Percentiles rank a stretch among this genome's conserved stretches.
Conservation (phyloP, 805 yeast genomes). For the Lipomyces kockii region DNA sequence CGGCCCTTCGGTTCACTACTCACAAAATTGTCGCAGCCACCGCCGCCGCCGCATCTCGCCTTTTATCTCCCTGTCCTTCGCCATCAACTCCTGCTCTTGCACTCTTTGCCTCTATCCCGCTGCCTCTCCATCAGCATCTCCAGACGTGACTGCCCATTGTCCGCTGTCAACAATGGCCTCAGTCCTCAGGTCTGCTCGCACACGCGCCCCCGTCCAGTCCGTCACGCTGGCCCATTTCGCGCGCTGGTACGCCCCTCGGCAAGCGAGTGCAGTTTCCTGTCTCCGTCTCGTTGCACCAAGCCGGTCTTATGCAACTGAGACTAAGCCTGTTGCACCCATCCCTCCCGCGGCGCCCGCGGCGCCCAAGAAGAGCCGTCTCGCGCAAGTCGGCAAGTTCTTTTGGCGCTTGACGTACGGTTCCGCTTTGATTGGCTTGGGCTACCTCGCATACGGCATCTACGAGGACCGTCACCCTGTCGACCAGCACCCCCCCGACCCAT, state of each 20-base stretch:
- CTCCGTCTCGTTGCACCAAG: constrained; percentile 3
- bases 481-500: constrained; percentile 55
- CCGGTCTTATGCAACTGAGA: constrained; percentile 1
- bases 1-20: no score
- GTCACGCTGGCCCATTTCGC: not conserved
- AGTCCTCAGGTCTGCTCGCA: not conserved
- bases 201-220: not conserved
- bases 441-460: constrained; percentile 42
- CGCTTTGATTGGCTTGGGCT: constrained; percentile 29
- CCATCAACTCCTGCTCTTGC: not conserved
- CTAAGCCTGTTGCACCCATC: constrained; percentile 4
- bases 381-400: constrained; percentile 14
- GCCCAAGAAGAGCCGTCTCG: constrained; percentile 20
- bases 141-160: not conserved
- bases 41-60: not conserved
- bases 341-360: constrained; percentile 6
- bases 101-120: not conserved
- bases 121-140: not conserved
- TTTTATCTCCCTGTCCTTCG: not conserved
- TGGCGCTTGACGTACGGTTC: constrained; percentile 33
- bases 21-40: not conserved
- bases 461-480: constrained; percentile 46
- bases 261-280: not conserved
- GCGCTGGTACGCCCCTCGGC: not conserved
- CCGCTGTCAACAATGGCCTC: constrained; percentile 4